Evolutionary conservation across 257 asterid genomes (phyloP).

Genomic region (Plantago major): DNA sequence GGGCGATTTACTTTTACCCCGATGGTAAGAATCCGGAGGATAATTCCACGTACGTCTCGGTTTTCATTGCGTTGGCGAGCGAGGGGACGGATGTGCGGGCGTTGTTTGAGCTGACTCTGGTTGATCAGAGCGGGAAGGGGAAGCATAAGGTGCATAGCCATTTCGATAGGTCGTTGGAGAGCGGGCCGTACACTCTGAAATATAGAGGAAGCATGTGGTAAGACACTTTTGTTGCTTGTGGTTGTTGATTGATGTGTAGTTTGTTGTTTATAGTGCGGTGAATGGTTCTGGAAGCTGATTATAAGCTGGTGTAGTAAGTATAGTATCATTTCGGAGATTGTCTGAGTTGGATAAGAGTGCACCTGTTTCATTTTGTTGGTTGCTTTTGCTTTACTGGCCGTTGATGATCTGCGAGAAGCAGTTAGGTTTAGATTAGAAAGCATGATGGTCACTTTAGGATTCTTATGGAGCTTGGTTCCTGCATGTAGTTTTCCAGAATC

Average conservation of each 20-base stretch:
- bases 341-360: too few species aligned
- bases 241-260: neutral
- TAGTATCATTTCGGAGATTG: too few species aligned
- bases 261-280: neutral
- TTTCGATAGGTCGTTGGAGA: slow-evolving; percentile 80
- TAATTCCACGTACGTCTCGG: slow-evolving; percentile 66
- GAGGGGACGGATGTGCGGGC: slow-evolving; percentile 87
- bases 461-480: too few species aligned
- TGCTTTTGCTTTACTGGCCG: neutral
- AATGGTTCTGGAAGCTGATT: too few species aligned
- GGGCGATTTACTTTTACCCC: slow-evolving; percentile 88
- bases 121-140: slow-evolving; percentile 91
- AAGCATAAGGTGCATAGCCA: slow-evolving; percentile 89
- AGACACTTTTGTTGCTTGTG: neutral
- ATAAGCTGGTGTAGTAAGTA: too few species aligned
- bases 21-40: slow-evolving; percentile 83
- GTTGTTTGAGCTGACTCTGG: slow-evolving; percentile 70
- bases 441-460: too few species aligned
- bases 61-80: slow-evolving; percentile 73
- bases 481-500: too few species aligned
- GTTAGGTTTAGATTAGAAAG: neutral
- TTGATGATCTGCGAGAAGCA: slow-evolving; percentile 1
- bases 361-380: neutral
- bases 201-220: slow-evolving; percentile 91
- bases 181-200: slow-evolving; percentile 76